Conservation (phyloP, 768 basidiomycete genomes). For the Suillus cothurnatus region DNA sequence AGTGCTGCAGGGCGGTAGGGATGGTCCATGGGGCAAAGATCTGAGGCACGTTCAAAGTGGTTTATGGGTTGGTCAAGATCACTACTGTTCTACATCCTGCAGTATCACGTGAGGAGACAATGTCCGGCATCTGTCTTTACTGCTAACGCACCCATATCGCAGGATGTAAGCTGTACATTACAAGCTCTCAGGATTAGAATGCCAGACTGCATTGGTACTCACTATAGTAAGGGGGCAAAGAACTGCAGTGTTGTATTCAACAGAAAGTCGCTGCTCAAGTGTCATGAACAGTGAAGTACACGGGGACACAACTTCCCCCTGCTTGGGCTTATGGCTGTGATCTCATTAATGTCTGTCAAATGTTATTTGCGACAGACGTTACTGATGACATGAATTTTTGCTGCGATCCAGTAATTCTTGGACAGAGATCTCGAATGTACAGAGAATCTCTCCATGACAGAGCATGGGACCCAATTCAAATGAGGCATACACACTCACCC, state of each 20-base stretch:
- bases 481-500: slow-evolving; percentile 7
- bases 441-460: slow-evolving; percentile 12
- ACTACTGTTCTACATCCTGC: background rate
- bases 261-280: background rate
- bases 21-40: background rate
- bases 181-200: background rate
- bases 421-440: background rate
- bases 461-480: slow-evolving; percentile 13
- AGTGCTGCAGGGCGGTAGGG: background rate
- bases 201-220: background rate
- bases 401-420: slow-evolving; percentile 1
- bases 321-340: background rate
- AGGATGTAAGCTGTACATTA: background rate
- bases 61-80: background rate
- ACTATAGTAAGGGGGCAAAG: background rate
- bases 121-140: background rate
- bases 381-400: background rate
- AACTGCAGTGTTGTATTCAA: background rate
- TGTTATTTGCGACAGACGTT: background rate
- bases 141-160: background rate
- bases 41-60: background rate
- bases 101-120: background rate
- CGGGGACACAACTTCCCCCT: background rate
- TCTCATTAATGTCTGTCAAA: background rate
- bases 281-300: background rate